Conservation (phyloP, 768 basidiomycete species). For the Hericium erinaceus region DNA sequence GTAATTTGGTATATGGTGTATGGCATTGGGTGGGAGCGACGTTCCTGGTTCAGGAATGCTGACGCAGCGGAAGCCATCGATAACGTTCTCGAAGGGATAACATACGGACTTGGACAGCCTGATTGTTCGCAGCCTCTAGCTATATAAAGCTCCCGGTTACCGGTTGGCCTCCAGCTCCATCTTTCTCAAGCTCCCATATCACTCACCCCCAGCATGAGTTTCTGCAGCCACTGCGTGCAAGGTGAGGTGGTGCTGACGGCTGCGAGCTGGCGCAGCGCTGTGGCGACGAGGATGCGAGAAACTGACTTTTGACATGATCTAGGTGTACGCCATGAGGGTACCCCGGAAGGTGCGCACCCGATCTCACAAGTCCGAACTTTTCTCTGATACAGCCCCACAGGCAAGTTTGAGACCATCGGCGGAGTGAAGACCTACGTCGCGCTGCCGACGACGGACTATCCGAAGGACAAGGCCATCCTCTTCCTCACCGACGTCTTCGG, state of each 20-base stretch:
- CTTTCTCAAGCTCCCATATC: background rate
- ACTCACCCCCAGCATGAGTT: constrained; percentile 29
- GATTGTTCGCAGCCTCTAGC: too few relatives aligned
- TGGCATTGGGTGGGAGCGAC: too few relatives aligned
- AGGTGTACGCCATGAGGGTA: constrained; percentile 29
- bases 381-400: constrained; percentile 11
- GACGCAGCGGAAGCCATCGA: too few relatives aligned
- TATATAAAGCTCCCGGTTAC: too few relatives aligned
- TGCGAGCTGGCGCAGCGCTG: too few relatives aligned
- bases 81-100: too few relatives aligned
- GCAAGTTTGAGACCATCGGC: constrained; percentile 3
- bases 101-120: too few relatives aligned
- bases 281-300: too few relatives aligned
- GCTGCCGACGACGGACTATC: constrained; percentile 29
- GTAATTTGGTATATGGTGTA: too few relatives aligned
- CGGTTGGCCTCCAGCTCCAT: background rate
- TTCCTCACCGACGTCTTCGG: constrained; percentile 33
- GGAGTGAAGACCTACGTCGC: constrained; percentile 20
- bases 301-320: background rate
- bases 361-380: too few relatives aligned
- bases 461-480: constrained; percentile 32
- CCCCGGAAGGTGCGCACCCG: constrained; percentile 22
- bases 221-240: constrained; percentile 47
- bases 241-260: constrained; percentile 23
- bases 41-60: too few relatives aligned